Evolutionary conservation across 768 basidiomycete species (phyloP).

Genomic region (Phlegmacium glaucopus): DNA sequence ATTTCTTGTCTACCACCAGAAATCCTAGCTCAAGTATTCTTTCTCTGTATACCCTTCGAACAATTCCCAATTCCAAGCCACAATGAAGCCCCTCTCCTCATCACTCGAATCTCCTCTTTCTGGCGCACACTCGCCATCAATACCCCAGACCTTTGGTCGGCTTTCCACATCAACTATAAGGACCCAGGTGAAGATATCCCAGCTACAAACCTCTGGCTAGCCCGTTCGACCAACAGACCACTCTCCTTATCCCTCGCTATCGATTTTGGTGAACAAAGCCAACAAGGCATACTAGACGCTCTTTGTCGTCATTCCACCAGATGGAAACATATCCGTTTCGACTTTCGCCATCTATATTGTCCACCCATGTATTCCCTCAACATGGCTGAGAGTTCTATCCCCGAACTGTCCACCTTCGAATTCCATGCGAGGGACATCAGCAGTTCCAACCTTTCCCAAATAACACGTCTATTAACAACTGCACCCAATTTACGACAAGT

Average conservation of each 20-base stretch:
- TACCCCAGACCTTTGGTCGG: constrained; percentile 26
- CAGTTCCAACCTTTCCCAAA: constrained; percentile 25
- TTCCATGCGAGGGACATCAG: constrained; percentile 31
- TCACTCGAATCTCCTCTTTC: constrained; percentile 23
- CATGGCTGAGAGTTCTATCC: constrained; percentile 20
- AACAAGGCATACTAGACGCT: constrained; percentile 28
- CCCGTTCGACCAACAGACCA: constrained; percentile 22
- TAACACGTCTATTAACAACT: constrained; percentile 23
- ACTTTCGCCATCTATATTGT: constrained; percentile 29
- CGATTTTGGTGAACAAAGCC: constrained; percentile 28
- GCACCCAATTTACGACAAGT: constrained; percentile 26
- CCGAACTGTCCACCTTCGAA: constrained; percentile 27
- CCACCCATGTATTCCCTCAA: constrained; percentile 28
- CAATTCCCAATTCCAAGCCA: constrained; percentile 22
- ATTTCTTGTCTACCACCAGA: constrained; percentile 26
- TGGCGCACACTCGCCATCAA: constrained; percentile 26
- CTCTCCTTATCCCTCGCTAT: constrained; percentile 28
- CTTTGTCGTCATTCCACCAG: constrained; percentile 24
- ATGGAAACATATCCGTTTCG: constrained; percentile 30
- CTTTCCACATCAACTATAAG: constrained; percentile 29
- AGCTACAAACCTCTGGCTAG: constrained; percentile 22
- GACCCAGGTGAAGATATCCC: constrained; percentile 24
- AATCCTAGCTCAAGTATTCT: constrained; percentile 27
- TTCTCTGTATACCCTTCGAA: constrained; percentile 22
- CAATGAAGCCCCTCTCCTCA: constrained; percentile 25